phyloP scores from a whole-genome alignment of 1,284 basidiomycete species.

The Schizophyllum commune region DNA sequence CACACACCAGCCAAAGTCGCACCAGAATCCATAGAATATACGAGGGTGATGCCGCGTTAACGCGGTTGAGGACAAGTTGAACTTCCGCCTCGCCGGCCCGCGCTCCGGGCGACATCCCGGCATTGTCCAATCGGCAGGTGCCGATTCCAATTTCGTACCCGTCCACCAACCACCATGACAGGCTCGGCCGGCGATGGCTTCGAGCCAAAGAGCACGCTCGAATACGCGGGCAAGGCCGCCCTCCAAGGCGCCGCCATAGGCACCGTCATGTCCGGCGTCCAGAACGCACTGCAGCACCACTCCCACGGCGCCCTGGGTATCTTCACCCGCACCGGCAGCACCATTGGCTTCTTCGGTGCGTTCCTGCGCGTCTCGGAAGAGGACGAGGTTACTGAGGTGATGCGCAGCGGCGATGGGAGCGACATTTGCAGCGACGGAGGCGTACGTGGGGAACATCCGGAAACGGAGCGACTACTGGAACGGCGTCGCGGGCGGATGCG shows the following conservation, averaged over 20 bases:
- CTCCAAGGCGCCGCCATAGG: constrained; percentile 71
- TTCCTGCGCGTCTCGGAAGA: constrained; percentile 4
- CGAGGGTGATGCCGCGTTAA: too few species aligned
- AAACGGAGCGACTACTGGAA: constrained; percentile 80
- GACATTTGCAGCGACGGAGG: constrained; percentile 79
- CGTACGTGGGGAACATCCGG: constrained; percentile 75
- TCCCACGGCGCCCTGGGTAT: constrained; percentile 83
- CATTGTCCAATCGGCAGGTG: constrained; percentile 3
- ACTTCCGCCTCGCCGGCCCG: not conserved
- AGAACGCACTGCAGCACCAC: constrained; percentile 81
- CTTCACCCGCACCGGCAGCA: constrained; percentile 71
- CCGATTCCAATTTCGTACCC: constrained; percentile 52
- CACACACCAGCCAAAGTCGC: not conserved
- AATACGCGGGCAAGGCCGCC: constrained; percentile 54
- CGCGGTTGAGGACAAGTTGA: not conserved
- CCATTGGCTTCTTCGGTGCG: constrained; percentile 78
- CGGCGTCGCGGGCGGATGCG: constrained; percentile 84
- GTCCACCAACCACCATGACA: constrained; percentile 53
- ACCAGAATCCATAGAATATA: not conserved
- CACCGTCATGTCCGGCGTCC: constrained; percentile 71
- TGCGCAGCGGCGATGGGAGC: constrained; percentile 83
- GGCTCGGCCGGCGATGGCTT: constrained; percentile 40
- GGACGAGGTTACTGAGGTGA: constrained; percentile 5
- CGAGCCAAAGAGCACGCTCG: constrained; percentile 18
- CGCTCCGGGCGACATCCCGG: not conserved